Conservation (phyloP, 257 asterid genomes). For the Solanum infundibuliforme region DNA sequence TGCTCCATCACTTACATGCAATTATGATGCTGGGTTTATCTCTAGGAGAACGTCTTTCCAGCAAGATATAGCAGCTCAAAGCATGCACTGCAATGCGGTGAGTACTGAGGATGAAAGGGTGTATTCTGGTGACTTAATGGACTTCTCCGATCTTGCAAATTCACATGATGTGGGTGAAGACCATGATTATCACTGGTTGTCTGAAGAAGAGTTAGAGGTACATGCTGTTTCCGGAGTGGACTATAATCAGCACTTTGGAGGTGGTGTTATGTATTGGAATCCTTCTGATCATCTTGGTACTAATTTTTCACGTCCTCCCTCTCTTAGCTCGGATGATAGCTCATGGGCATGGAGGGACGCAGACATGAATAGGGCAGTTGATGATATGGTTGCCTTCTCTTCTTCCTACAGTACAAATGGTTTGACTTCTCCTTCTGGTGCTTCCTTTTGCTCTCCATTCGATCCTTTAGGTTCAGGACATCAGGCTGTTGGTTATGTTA, state of each 20-base stretch:
- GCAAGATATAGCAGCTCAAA: conserved; percentile 45
- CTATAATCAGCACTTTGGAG: conserved; percentile 89
- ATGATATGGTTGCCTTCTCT: conserved; percentile 99
- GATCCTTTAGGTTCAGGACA: conserved; percentile 76
- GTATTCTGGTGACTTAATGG: conserved; percentile 53
- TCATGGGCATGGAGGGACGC: conserved; percentile 99
- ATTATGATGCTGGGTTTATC: conserved; percentile 81
- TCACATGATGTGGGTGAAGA: conserved; percentile 72
- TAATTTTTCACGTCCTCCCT: conserved; percentile 94
- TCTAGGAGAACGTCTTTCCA: conserved; percentile 71
- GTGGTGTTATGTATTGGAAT: conserved; percentile 98
- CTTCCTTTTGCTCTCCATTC: conserved; percentile 91
- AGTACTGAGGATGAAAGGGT: conserved; percentile 77
- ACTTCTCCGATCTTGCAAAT: conserved; percentile 47
- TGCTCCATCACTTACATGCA: conserved; percentile 63
- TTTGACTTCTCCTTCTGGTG: conserved; percentile 89
- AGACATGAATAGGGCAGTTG: conserved; percentile 87
- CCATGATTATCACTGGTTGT: conserved; percentile 80
- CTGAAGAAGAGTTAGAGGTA: conserved; percentile 90
- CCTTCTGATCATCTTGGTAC: conserved; percentile 84
- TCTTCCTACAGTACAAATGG: conserved; percentile 98
- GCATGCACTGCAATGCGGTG: conserved; percentile 40
- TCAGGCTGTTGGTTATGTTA: conserved; percentile 72
- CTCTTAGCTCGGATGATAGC: conserved; percentile 98
- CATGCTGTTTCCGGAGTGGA: conserved; percentile 75